These are phyloP conservation scores for Aspergillus ochraceoroseus DNA, from an alignment of 2,329 filamentous ascomycete species.

Conservation along the genomic window DNA sequence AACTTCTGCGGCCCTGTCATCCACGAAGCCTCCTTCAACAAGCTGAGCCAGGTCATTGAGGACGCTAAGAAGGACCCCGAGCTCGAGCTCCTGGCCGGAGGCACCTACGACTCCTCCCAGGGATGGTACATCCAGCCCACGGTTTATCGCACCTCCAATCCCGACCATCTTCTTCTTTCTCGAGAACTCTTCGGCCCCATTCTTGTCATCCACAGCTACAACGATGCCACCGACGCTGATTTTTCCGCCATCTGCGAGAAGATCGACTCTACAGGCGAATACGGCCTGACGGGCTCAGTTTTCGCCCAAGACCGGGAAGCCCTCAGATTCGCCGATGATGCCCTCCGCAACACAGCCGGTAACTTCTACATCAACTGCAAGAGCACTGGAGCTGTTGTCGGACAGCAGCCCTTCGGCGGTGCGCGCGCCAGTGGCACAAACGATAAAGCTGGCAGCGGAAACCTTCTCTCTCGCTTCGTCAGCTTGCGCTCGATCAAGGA, in stretches of 20 bases:
- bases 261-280: conserved; percentile 41
- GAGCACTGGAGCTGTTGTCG: conserved; percentile 65
- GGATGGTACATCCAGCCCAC: conserved; percentile 83
- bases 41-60: conserved; percentile 71
- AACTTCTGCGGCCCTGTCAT: conserved; percentile 89
- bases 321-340: conserved; percentile 35
- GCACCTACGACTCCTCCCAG: conserved; percentile 69
- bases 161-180: conserved; percentile 66
- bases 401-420: conserved; percentile 67
- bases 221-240: conserved; percentile 57
- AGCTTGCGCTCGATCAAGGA: conserved; percentile 67
- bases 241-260: conserved; percentile 57
- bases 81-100: conserved; percentile 68
- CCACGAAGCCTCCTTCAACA: conserved; percentile 74
- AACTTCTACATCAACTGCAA: conserved; percentile 45
- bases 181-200: conserved; percentile 81
- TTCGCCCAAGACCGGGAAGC: conserved; percentile 40
- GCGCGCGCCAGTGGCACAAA: conserved; percentile 66
- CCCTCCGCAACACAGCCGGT: conserved; percentile 37
- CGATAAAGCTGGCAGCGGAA: conserved; percentile 65
- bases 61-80: conserved; percentile 69
- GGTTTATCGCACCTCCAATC: conserved; percentile 69
- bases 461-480: conserved; percentile 61
- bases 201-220: conserved; percentile 70
- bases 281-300: conserved; percentile 43